These are phyloP conservation scores for Epichloe gansuensis DNA, from an alignment of 2,329 filamentous ascomycete species.

Conservation along the genomic window DNA sequence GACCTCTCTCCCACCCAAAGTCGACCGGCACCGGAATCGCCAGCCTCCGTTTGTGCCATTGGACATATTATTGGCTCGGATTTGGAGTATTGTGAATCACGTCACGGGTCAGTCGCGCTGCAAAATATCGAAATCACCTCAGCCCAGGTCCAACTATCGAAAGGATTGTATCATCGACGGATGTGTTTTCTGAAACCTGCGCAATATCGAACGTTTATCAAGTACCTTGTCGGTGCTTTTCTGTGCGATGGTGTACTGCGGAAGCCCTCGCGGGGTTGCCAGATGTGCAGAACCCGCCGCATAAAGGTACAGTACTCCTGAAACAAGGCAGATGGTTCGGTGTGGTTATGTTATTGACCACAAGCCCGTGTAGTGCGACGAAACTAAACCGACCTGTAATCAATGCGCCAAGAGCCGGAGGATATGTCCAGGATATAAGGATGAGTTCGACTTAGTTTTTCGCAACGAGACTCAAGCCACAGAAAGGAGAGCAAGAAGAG, in stretches of 20 bases:
- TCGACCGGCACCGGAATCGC: too few relatives aligned
- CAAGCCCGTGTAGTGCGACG: constrained; percentile 42
- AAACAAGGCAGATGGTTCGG: not conserved
- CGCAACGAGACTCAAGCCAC: constrained; percentile 61
- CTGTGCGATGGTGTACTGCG: constrained; percentile 49
- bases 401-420: constrained; percentile 53
- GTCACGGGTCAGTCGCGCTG: too few relatives aligned
- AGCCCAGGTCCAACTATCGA: not conserved
- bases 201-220: not conserved
- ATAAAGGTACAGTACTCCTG: constrained; percentile 47
- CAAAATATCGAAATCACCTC: not conserved
- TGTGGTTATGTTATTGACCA: not conserved
- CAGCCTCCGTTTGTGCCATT: too few relatives aligned
- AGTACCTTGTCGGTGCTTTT: not conserved
- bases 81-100: too few relatives aligned
- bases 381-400: constrained; percentile 52
- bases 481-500: constrained; percentile 47
- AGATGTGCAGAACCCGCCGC: constrained; percentile 60
- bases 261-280: constrained; percentile 56
- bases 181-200: not conserved
- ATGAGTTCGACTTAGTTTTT: constrained; percentile 61
- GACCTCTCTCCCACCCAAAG: not conserved
- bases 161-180: not conserved
- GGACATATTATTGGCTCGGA: too few relatives aligned
- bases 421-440: constrained; percentile 54